Evolutionary conservation across 2,329 filamentous ascomycete genomes (phyloP).

Genomic region (Fusarium sp.): DNA sequence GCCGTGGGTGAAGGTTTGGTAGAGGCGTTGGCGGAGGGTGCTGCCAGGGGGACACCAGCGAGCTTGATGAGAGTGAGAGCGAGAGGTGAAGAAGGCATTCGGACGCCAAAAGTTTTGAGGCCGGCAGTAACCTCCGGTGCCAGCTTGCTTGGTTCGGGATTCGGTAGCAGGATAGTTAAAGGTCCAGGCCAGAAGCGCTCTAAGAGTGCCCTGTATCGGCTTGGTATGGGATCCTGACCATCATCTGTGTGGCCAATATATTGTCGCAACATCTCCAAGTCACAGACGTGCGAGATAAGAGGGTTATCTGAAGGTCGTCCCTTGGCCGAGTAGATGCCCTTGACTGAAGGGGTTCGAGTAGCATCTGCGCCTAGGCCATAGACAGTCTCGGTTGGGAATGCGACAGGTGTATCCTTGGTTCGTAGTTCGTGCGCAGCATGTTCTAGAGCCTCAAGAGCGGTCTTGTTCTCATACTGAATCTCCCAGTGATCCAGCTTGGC

Average conservation of each 20-base stretch:
- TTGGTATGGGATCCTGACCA: constrained; percentile 69
- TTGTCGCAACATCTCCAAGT: constrained; percentile 79
- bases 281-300: constrained; percentile 91
- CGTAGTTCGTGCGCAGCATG: constrained; percentile 77
- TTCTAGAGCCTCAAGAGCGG: constrained; percentile 62
- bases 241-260: constrained; percentile 64
- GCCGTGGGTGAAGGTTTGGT: constrained; percentile 94
- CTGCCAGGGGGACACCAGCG: constrained; percentile 84
- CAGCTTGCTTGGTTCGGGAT: constrained; percentile 77
- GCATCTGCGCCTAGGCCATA: constrained; percentile 98
- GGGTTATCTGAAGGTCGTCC: constrained; percentile 94
- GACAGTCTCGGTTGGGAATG: constrained; percentile 97
- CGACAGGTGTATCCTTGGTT: constrained; percentile 81
- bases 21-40: constrained; percentile 93
- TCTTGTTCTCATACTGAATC: constrained; percentile 51
- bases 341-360: constrained; percentile 85
- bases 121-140: constrained; percentile 94
- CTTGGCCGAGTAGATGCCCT: constrained; percentile 94
- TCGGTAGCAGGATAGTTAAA: constrained; percentile 89
- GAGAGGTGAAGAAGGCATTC: constrained; percentile 89
- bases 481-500: constrained; percentile 61
- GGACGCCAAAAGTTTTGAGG: constrained; percentile 86
- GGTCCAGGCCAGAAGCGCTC: constrained; percentile 94
- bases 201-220: constrained; percentile 84
- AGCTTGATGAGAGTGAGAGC: constrained; percentile 89